Percentiles rank a stretch among this genome's conserved stretches.
These are phyloP conservation scores for Diaporthe citriasiana DNA, from an alignment of 2,329 filamentous ascomycete species.

Conservation along the genomic window DNA sequence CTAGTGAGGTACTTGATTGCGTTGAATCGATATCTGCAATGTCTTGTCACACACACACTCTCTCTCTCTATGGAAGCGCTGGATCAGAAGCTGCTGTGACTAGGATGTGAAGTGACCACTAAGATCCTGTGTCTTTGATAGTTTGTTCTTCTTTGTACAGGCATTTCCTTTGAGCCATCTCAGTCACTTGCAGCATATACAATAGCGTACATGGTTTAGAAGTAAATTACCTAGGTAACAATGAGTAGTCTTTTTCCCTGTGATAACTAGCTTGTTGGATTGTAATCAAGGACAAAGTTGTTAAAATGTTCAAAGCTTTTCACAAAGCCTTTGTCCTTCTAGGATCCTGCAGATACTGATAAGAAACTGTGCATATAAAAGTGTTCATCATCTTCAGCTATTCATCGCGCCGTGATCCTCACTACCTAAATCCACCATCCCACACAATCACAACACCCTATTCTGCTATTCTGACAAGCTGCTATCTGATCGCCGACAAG, in stretches of 20 bases:
- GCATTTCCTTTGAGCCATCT: not conserved
- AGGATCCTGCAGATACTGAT: too few relatives aligned
- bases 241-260: not conserved
- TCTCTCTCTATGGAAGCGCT: not conserved
- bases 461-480: not conserved
- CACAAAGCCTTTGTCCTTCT: not conserved
- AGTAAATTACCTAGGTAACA: not conserved
- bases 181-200: not conserved
- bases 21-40: not conserved
- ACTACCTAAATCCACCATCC: not conserved
- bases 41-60: too few relatives aligned
- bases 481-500: not conserved
- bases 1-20: not conserved
- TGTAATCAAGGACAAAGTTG: not conserved
- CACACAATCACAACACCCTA: not conserved
- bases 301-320: not conserved
- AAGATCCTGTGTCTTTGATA: not conserved
- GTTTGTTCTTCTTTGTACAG: too few relatives aligned
- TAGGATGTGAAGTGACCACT: not conserved
- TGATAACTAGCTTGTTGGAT: not conserved
- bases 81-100: not conserved
- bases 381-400: too few relatives aligned
- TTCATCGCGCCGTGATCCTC: not conserved
- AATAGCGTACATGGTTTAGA: not conserved
- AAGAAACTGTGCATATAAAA: not conserved